phyloP scores from a whole-genome alignment of 306 rosid genomes.

The Vigna hirtella region DNA sequence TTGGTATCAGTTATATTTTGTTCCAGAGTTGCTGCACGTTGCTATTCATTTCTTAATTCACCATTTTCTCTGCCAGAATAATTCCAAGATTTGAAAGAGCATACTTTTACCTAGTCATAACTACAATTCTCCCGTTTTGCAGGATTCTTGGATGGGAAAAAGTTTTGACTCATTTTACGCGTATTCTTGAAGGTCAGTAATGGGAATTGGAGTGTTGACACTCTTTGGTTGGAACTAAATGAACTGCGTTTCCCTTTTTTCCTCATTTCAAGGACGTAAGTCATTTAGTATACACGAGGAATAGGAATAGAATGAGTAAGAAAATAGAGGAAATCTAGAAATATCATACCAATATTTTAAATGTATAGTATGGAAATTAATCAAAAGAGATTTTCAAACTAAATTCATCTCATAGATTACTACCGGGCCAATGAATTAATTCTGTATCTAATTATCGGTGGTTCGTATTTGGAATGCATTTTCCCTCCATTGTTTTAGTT shows the following conservation, averaged over 20 bases:
- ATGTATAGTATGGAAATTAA: not conserved
- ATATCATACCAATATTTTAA: not conserved
- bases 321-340: not conserved
- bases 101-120: too few relatives aligned
- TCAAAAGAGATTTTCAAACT: not conserved
- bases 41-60: too few relatives aligned
- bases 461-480: not conserved
- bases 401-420: not conserved
- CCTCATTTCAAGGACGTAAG: not conserved
- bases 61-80: too few relatives aligned
- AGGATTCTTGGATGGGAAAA: not conserved
- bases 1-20: too few relatives aligned
- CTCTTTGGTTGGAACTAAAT: not conserved
- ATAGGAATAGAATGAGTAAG: not conserved
- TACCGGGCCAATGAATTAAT: not conserved
- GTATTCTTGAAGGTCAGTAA: constrained; percentile 26
- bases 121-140: too few relatives aligned
- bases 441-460: not conserved
- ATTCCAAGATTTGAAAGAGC: too few relatives aligned
- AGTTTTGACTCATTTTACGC: not conserved
- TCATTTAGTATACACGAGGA: constrained; percentile 5
- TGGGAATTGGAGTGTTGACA: constrained; percentile 16
- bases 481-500: not conserved
- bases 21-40: too few relatives aligned
- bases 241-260: constrained; percentile 13